Conservation (phyloP, 164 flowering plant species). For the Berberis vulgaris region DNA sequence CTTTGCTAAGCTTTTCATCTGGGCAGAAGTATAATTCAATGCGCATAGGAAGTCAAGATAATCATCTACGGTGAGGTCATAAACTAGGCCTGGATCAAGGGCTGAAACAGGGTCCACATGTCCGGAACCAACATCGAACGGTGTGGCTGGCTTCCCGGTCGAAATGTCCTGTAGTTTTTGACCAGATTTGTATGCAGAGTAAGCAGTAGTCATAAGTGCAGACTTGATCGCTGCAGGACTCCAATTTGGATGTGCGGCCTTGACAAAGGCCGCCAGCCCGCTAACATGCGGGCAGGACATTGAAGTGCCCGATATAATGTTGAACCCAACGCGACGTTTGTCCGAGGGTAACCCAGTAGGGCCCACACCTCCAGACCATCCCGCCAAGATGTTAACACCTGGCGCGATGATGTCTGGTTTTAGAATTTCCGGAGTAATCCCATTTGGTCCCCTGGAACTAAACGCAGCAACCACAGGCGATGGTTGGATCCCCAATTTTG, state of each 20-base stretch:
- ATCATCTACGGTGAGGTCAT: constrained; percentile 52
- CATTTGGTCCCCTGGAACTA: constrained; percentile 77
- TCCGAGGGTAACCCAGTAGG: constrained; percentile 55
- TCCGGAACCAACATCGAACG: constrained; percentile 78
- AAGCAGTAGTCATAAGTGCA: constrained; percentile 84
- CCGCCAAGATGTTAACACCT: constrained; percentile 81
- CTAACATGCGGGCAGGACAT: constrained; percentile 88
- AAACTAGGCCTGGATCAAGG: constrained; percentile 83
- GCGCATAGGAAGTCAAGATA: constrained; percentile 76
- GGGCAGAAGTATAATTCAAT: constrained; percentile 35
- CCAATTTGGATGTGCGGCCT: constrained; percentile 75
- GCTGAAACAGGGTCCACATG: constrained; percentile 73
- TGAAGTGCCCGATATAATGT: constrained; percentile 82
- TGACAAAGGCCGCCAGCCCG: constrained; percentile 67
- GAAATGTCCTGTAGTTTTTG: constrained; percentile 37
- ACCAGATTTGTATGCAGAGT: constrained; percentile 45
- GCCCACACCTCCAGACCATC: constrained; percentile 57
- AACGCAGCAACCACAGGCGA: constrained; percentile 78
- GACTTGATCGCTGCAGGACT: constrained; percentile 74
- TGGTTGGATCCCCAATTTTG: constrained; percentile 53
- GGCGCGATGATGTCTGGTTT: constrained; percentile 92
- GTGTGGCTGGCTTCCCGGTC: constrained; percentile 54
- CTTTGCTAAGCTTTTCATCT: constrained; percentile 30
- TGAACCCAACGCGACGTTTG: constrained; percentile 46
- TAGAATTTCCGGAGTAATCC: constrained; percentile 50